Percentiles rank a stretch among this genome's conserved stretches.
These are phyloP conservation scores for Alternaria brassicae DNA, from an alignment of 2,329 filamentous ascomycete species.

Conservation along the genomic window DNA sequence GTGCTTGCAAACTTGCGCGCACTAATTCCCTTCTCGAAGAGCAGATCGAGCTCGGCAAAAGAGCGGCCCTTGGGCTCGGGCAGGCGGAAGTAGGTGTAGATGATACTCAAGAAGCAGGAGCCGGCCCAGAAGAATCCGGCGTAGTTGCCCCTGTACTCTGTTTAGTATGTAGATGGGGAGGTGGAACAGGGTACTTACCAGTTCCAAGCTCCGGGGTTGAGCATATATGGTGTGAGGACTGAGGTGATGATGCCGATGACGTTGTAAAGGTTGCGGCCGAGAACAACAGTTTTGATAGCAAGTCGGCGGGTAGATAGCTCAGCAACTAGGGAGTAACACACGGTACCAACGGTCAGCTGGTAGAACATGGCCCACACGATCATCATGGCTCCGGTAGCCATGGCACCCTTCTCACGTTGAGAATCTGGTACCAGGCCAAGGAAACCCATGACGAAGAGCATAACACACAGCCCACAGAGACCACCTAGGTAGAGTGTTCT, in stretches of 20 bases:
- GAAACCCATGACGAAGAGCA: conserved; percentile 86
- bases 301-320: conserved; percentile 83
- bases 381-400: conserved; percentile 88
- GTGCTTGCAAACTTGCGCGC: conserved; percentile 75
- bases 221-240: conserved; percentile 89
- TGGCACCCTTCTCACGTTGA: conserved; percentile 66
- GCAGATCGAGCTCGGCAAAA: conserved; percentile 83
- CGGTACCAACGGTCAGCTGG: conserved; percentile 85
- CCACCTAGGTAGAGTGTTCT: conserved; percentile 79
- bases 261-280: conserved; percentile 79
- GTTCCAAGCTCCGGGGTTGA: conserved; percentile 85
- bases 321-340: conserved; percentile 86
- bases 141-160: conserved; percentile 70
- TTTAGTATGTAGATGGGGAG: background rate
- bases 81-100: conserved; percentile 82
- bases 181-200: conserved; percentile 47
- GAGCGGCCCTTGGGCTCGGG: conserved; percentile 82
- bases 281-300: conserved; percentile 89
- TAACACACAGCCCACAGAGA: conserved; percentile 70
- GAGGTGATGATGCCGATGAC: conserved; percentile 81
- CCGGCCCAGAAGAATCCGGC: conserved; percentile 89
- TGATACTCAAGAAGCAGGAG: conserved; percentile 78
- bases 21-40: conserved; percentile 77
- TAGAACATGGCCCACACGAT: conserved; percentile 64
- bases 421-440: conserved; percentile 72